These are phyloP conservation scores for Panellus pusillus DNA, from an alignment of 768 basidiomycete species.

Conservation along the genomic window DNA sequence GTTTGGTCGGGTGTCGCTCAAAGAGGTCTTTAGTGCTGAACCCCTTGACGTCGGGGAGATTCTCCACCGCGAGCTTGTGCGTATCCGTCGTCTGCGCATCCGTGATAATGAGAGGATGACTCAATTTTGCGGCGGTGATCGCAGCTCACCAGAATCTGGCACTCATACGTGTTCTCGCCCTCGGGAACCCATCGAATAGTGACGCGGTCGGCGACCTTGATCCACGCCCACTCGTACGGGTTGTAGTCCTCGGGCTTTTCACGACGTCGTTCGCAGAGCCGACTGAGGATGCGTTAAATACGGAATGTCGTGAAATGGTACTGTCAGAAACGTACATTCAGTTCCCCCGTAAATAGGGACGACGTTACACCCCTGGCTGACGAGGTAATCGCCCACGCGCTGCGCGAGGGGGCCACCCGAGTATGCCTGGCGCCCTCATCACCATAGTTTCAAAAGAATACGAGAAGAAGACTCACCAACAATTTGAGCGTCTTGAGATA, in stretches of 20 bases:
- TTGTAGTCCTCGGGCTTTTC: slow-evolving; percentile 11
- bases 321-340: slow-evolving; percentile 25
- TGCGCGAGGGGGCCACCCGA: slow-evolving; percentile 37
- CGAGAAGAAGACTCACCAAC: slow-evolving; percentile 23
- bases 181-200: slow-evolving; percentile 34
- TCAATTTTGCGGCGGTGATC: not conserved
- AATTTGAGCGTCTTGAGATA: slow-evolving; percentile 28
- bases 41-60: slow-evolving; percentile 26
- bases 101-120: too few species aligned
- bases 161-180: slow-evolving; percentile 37
- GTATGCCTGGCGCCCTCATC: slow-evolving; percentile 25
- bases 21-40: slow-evolving; percentile 33
- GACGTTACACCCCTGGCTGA: slow-evolving; percentile 34
- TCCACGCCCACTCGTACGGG: slow-evolving; percentile 31
- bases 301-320: not conserved
- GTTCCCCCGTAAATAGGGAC: slow-evolving; percentile 37
- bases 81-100: slow-evolving; percentile 12
- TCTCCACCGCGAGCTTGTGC: slow-evolving; percentile 38
- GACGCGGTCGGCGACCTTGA: slow-evolving; percentile 25
- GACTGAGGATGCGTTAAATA: not conserved
- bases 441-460: not conserved
- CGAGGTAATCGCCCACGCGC: slow-evolving; percentile 36
- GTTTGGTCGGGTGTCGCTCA: slow-evolving; percentile 32
- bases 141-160: slow-evolving; percentile 34
- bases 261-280: slow-evolving; percentile 21